Base-by-base conservation (phyloP, 2,329 filamentous ascomycete genomes). In the Ophiocordyceps camponoti-floridani region DNA sequence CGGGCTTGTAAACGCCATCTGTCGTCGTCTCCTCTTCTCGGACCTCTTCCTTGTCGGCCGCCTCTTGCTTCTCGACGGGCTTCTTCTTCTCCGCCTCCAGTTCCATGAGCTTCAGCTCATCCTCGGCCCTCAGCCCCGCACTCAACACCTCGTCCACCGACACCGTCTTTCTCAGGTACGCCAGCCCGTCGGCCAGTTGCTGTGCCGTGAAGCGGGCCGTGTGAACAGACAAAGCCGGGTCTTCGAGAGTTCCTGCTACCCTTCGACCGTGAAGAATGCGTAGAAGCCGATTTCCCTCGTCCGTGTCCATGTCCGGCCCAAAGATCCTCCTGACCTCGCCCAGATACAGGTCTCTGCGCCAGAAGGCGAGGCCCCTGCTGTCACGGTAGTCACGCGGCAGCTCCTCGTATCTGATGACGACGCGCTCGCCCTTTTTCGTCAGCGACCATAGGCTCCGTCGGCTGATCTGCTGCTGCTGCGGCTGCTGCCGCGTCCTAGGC, bases 181-280 rank as follows among this genome's bases (percentile, higher is more conserved):
- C 59, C 45, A 82, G 59, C 1, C 67, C 77, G 40, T 53, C 63
- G 14, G 59, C 55, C 14, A 68, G 60, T 47, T 75, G 65, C 1
- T 57, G 48, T 2, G 57, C 45, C 9, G 60, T 59, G 50, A 63
- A 77, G 10, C 56, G 52, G 2, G 58, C 58, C 27, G 73, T 76
- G 49, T 75, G 68, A 26, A 59, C 49, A 33, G 60, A 59, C 42
- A 73, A 65, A 4, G 60, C 62, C 2, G 76, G 76, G 53, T 81
- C 77, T 11, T 75, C 68, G 40, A 81, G 62, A 3, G 76, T 79
- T 31, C 77, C 77, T 8, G 77, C 75, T 19, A 82, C 74, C 38
- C 77, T 66, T 33, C 75, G 69, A 9, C 77, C 77, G 54, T 82
- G 77, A 12, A 80, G 58, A 43, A 80, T 72, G 44, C 65, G 63